phyloP scores from a whole-genome alignment of 257 asterid genomes.

The Solanum neorickii region DNA sequence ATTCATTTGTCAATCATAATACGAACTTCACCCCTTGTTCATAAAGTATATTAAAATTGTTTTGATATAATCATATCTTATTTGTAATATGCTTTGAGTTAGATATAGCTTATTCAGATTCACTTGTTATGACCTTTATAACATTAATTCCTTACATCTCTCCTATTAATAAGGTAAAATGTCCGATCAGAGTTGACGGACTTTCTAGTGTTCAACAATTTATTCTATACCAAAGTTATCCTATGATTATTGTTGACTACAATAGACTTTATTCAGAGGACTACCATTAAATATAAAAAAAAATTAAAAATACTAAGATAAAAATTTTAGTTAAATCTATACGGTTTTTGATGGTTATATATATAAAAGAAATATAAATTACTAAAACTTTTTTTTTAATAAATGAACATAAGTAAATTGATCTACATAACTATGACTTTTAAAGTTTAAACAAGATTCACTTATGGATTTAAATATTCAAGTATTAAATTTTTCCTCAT shows the following conservation, averaged over 20 bases:
- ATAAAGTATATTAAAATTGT: too few species aligned
- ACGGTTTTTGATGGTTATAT: background rate
- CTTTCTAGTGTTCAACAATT: background rate
- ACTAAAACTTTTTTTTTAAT: too few species aligned
- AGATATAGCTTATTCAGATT: background rate
- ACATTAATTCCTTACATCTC: background rate
- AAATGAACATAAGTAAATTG: background rate
- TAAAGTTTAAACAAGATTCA: background rate
- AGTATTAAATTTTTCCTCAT: background rate
- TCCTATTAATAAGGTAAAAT: background rate
- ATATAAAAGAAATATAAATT: too few species aligned
- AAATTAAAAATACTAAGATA: too few species aligned
- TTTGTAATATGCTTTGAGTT: too few species aligned
- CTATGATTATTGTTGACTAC: accelerated
- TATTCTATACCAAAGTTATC: background rate
- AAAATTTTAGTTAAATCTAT: too few species aligned
- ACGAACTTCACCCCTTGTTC: too few species aligned
- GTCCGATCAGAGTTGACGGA: accelerated
- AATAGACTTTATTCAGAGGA: background rate
- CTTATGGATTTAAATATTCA: background rate
- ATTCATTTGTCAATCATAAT: too few species aligned
- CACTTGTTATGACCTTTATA: background rate
- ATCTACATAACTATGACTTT: background rate
- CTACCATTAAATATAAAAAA: accelerated
- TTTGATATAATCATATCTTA: background rate